Percentiles rank a stretch among this genome's conserved stretches.
Evolutionary conservation across 2,329 filamentous ascomycete species (phyloP).

Genomic region (Cryphonectria parasitica): DNA sequence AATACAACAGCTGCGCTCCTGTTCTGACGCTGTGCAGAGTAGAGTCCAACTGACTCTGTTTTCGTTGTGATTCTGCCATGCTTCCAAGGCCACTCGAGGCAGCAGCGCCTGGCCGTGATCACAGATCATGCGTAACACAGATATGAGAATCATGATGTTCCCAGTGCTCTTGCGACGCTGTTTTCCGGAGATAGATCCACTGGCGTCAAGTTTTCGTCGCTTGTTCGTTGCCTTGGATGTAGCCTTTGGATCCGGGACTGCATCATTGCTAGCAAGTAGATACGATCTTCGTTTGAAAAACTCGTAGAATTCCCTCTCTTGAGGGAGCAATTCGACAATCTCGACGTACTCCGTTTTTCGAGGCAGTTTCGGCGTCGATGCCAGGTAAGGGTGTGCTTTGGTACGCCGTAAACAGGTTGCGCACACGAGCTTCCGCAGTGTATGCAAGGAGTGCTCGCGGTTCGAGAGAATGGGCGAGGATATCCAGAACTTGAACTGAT

Average conservation of each 20-base stretch:
- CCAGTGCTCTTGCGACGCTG: slow-evolving; percentile 7
- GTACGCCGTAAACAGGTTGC: slow-evolving; percentile 39
- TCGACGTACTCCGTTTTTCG: slow-evolving; percentile 27
- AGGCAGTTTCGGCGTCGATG: slow-evolving; percentile 30
- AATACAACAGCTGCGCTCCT: background rate
- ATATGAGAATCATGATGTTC: slow-evolving; percentile 34
- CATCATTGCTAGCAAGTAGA: slow-evolving; percentile 18
- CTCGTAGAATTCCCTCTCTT: slow-evolving; percentile 32
- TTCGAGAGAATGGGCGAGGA: slow-evolving; percentile 32
- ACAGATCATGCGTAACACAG: slow-evolving; percentile 37
- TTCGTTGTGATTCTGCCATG: slow-evolving; percentile 29
- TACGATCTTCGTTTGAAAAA: slow-evolving; percentile 33
- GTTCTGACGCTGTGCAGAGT: slow-evolving; percentile 10
- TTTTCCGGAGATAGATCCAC: background rate
- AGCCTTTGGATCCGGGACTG: background rate
- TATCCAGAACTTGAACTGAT: slow-evolving; percentile 34
- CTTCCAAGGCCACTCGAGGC: slow-evolving; percentile 28
- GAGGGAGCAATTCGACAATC: slow-evolving; percentile 26
- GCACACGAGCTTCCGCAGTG: slow-evolving; percentile 33
- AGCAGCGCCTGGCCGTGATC: slow-evolving; percentile 38
- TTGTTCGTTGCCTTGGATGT: slow-evolving; percentile 4
- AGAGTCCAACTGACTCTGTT: slow-evolving; percentile 13
- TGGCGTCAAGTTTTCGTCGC: slow-evolving; percentile 10
- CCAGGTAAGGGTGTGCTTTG: slow-evolving; percentile 30
- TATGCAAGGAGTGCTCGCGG: slow-evolving; percentile 28